Evolutionary conservation across 768 basidiomycete species (phyloP), one percentile per base, ranked within the genome.

Genomic region (Pluteus cervinus): DNA sequence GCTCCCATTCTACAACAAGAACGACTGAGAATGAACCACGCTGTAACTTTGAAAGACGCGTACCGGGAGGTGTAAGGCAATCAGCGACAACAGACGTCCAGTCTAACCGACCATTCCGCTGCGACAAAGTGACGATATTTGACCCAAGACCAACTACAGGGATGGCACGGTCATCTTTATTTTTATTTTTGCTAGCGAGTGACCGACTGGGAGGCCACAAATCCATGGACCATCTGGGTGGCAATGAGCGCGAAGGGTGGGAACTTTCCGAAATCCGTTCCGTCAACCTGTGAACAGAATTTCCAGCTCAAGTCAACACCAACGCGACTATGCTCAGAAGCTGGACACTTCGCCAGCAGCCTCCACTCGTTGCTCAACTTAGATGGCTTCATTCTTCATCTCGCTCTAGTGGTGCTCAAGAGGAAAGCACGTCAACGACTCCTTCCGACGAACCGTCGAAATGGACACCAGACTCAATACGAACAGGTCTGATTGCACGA

Each of bases 401-500:
- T n/a, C n/a, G n/a, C n/a, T n/a, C n/a, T n/a, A n/a, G n/a, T n/a
- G n/a, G n/a, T n/a, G n/a, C n/a, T n/a, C n/a, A n/a, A n/a, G 50
- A 37, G 61, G 43, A 46, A 12, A 44, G 50, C 31, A 36, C 49
- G 47, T 16, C 50, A 16, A 43, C 41, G 22, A 41, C 48, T 41
- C 36, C 39, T 25, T 45, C 60, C n/a, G 21, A 52, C 7, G 39
- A 53, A 11, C 50, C 65, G 25, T 43, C 66, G 8, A 81, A 85
- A 73, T 96, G 93, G 93, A 79, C 79, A 4, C 81, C 93, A 32
- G 68, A 73, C 43, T 91, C 89, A 5, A 74, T 86, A 45, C 76
- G 96, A 40, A 94, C 92, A 0, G 96, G 96, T 6, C 68, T 96
- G 44, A 84, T 99, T 57, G 94, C 91, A 17, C 75, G 84, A 41